phyloP scores from a whole-genome alignment of 176 grass and related monocot genomes.

The Juncus inflexus region DNA sequence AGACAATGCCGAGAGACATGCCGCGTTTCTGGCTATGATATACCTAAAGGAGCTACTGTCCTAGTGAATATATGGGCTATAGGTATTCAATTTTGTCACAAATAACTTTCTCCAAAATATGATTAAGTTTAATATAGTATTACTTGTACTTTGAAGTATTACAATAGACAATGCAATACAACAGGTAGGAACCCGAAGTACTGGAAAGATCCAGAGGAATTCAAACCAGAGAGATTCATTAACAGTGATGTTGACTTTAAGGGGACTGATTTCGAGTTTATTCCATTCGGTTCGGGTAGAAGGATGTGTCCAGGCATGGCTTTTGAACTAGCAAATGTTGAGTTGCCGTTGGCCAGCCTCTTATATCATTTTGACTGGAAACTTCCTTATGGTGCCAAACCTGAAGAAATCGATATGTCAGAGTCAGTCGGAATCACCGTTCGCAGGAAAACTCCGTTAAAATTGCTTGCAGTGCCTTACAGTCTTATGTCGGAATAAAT shows the following conservation, averaged over 20 bases:
- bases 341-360: slow-evolving; percentile 37
- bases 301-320: slow-evolving; percentile 46
- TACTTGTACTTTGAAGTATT: background rate
- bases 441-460: background rate
- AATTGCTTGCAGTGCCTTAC: slow-evolving; percentile 5
- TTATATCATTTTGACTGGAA: slow-evolving; percentile 51
- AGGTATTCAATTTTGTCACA: background rate
- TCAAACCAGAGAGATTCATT: slow-evolving; percentile 44
- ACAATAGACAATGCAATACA: no score
- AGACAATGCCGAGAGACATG: slow-evolving; percentile 20
- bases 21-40: slow-evolving; percentile 32
- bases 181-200: slow-evolving; percentile 26
- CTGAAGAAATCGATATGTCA: slow-evolving; percentile 33
- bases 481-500: no score
- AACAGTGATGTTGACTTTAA: slow-evolving; percentile 18
- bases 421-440: slow-evolving; percentile 26
- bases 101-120: no score
- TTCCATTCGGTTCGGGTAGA: slow-evolving; percentile 37
- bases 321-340: slow-evolving; percentile 40
- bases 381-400: background rate
- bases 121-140: no score
- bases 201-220: slow-evolving; percentile 35
- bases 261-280: slow-evolving; percentile 42
- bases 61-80: slow-evolving; percentile 54
- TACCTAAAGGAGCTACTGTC: slow-evolving; percentile 30